These are phyloP conservation scores for Fusarium poae DNA, from an alignment of 2,329 filamentous ascomycete genomes.

Conservation along the genomic window DNA sequence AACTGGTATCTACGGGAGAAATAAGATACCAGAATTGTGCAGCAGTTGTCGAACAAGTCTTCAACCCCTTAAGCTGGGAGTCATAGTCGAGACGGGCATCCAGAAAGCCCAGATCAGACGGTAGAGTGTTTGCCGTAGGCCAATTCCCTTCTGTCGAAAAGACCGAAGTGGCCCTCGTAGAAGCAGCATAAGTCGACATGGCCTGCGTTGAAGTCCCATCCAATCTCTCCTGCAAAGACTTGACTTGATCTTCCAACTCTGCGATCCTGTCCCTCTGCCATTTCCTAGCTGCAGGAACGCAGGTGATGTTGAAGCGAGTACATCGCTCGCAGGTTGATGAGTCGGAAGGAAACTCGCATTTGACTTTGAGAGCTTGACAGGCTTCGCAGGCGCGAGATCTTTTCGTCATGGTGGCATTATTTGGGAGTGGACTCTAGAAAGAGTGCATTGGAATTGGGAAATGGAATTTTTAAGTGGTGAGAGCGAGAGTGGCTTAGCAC, in stretches of 20 bases:
- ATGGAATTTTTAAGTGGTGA: background rate
- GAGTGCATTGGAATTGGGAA: background rate
- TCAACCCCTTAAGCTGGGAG: conserved; percentile 5
- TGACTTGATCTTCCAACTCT: conserved; percentile 32
- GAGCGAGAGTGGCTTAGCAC: conserved; percentile 18
- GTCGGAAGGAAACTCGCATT: conserved; percentile 18
- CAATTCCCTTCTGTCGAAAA: conserved; percentile 16
- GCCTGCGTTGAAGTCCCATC: conserved; percentile 12
- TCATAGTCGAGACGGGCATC: conserved; percentile 24
- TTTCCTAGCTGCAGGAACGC: conserved; percentile 27
- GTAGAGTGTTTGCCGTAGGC: background rate
- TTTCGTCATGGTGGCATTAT: conserved; percentile 22
- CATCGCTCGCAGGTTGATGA: conserved; percentile 26
- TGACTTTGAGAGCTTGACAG: conserved; percentile 37
- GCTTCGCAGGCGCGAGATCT: conserved; percentile 38
- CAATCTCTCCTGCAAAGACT: conserved; percentile 16
- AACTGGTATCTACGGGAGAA: conserved; percentile 8
- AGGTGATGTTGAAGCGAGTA: conserved; percentile 16
- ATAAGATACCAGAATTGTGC: conserved; percentile 18
- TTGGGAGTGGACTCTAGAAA: background rate
- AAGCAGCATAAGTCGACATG: conserved; percentile 10
- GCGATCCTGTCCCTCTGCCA: conserved; percentile 33
- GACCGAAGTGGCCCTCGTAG: conserved; percentile 24
- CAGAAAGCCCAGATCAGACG: conserved; percentile 16
- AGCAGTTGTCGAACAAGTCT: background rate